These are phyloP conservation scores for Trichoderma sp. DNA, from an alignment of 2,329 filamentous ascomycete species.

Conservation along the genomic window DNA sequence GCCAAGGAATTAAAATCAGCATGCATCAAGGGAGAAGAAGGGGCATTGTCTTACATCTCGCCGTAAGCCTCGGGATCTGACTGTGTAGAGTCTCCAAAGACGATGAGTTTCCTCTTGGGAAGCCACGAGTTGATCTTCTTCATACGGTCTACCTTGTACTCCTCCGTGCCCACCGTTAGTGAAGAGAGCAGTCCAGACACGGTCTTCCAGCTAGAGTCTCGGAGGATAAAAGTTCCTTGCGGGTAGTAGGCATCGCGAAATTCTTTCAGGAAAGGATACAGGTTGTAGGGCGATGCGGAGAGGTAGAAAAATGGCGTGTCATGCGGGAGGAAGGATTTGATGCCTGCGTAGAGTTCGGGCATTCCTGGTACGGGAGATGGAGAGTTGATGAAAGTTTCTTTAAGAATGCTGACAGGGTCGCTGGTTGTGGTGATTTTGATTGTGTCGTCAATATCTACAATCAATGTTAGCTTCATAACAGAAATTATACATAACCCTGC, in stretches of 20 bases:
- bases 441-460: constrained; percentile 86
- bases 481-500: not conserved
- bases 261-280: constrained; percentile 80
- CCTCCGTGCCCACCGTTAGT: constrained; percentile 76
- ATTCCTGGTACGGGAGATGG: constrained; percentile 75
- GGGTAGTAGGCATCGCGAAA: constrained; percentile 75
- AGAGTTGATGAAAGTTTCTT: constrained; percentile 78
- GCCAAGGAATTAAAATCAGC: not conserved
- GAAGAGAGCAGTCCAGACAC: constrained; percentile 76
- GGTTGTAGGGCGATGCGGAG: constrained; percentile 89
- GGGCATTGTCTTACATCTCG: constrained; percentile 59
- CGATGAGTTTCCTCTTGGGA: constrained; percentile 75
- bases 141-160: constrained; percentile 84
- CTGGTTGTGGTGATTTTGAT: constrained; percentile 89
- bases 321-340: constrained; percentile 56
- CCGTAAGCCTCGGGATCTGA: constrained; percentile 89
- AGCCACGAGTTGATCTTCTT: constrained; percentile 77
- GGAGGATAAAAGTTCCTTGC: constrained; percentile 77
- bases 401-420: constrained; percentile 76
- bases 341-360: constrained; percentile 76
- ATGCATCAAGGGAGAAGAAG: not conserved
- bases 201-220: constrained; percentile 85
- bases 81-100: constrained; percentile 89
- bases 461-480: not conserved
- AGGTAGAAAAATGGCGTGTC: constrained; percentile 87